phyloP scores from a whole-genome alignment of 2,329 filamentous ascomycete species.

The Fusarium sororula region DNA sequence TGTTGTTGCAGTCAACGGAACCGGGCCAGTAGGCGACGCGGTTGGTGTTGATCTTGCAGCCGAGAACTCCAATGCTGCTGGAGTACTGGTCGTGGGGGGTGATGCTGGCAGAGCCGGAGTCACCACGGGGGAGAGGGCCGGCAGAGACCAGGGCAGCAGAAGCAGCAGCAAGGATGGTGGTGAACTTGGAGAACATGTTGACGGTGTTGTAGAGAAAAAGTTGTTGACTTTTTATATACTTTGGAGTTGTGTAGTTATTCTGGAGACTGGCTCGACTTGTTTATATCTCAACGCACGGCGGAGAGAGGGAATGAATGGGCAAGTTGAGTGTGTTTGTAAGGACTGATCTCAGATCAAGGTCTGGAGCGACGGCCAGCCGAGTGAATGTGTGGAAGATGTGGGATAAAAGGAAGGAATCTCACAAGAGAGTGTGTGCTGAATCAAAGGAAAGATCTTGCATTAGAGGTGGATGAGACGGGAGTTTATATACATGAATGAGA shows the following conservation, averaged over 20 bases:
- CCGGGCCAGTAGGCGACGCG: slow-evolving; percentile 69
- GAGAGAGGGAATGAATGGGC: slow-evolving; percentile 38
- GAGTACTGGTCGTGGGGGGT: slow-evolving; percentile 67
- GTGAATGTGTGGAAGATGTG: slow-evolving; percentile 33
- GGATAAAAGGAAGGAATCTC: slow-evolving; percentile 33
- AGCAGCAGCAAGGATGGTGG: slow-evolving; percentile 44
- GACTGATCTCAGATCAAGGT: slow-evolving; percentile 44
- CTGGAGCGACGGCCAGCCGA: slow-evolving; percentile 41
- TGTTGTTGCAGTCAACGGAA: slow-evolving; percentile 61
- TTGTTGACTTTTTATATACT: slow-evolving; percentile 20
- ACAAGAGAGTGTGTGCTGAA: slow-evolving; percentile 31
- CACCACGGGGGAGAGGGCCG: slow-evolving; percentile 38
- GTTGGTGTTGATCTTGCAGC: slow-evolving; percentile 69
- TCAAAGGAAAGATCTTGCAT: not conserved
- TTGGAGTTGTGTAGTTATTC: not conserved
- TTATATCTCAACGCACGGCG: slow-evolving; percentile 43
- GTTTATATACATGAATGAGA: not conserved
- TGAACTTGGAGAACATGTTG: slow-evolving; percentile 45
- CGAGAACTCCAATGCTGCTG: slow-evolving; percentile 65
- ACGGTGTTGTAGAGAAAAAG: slow-evolving; percentile 15
- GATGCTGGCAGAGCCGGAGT: slow-evolving; percentile 47
- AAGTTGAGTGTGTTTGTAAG: slow-evolving; percentile 32
- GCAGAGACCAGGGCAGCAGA: slow-evolving; percentile 44
- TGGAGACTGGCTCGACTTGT: slow-evolving; percentile 43
- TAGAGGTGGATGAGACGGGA: slow-evolving; percentile 24